A percentile compares a stretch with the other conserved stretches of the same genome.
These are phyloP conservation scores for Ettlia oleoabundans DNA, from an alignment of 139 green algal genomes.

Conservation along the genomic window DNA sequence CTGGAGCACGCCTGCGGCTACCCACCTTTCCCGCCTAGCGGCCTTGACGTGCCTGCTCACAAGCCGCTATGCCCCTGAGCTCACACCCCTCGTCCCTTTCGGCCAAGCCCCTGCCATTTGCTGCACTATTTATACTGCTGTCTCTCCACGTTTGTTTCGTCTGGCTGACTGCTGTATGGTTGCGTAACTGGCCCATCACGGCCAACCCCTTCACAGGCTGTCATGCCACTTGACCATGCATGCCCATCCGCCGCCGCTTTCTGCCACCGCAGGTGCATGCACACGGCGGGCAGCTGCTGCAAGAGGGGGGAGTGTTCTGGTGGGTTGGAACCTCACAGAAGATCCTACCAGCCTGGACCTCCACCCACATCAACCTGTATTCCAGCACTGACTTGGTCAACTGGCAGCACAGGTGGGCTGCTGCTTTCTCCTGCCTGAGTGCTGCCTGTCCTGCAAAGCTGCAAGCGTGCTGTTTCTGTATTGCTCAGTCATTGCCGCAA, in stretches of 20 bases:
- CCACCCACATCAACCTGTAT: conserved; percentile 21
- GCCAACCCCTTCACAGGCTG: too few relatives aligned
- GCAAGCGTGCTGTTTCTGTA: too few relatives aligned
- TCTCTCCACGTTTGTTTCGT: too few relatives aligned
- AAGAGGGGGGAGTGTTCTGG: not conserved
- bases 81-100: too few relatives aligned
- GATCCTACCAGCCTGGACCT: not conserved
- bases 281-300: not conserved
- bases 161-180: too few relatives aligned
- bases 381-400: not conserved
- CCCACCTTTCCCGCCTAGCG: not conserved
- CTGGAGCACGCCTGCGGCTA: not conserved
- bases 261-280: not conserved
- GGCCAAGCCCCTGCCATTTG: too few relatives aligned
- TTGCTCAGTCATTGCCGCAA: not conserved
- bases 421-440: too few relatives aligned
- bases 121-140: too few relatives aligned
- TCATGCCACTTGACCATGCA: not conserved
- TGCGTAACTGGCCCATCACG: too few relatives aligned
- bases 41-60: too few relatives aligned
- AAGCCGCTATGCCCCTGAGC: too few relatives aligned
- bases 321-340: conserved; percentile 21
- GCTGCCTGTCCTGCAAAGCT: not conserved
- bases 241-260: not conserved
- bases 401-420: not conserved